Base-by-base conservation (phyloP, 495 filamentous ascomycete species). In the Hypoxylon cercidicola region DNA sequence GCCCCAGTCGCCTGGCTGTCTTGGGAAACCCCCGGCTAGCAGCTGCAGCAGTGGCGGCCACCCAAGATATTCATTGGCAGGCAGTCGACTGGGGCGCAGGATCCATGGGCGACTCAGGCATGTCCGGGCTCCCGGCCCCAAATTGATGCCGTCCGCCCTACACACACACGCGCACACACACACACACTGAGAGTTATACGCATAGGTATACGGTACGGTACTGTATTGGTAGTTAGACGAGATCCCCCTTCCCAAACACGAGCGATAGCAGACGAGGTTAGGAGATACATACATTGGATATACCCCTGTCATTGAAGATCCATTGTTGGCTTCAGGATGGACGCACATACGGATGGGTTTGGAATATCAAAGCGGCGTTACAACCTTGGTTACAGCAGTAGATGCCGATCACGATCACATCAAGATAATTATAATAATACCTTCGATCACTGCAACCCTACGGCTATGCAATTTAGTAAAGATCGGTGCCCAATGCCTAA, bases 1-100 rank as follows among this genome's bases (percentile, higher is more conserved):
- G 69, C 40, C 69, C 69, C 46, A 72, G 69, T 44, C 69, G 69
- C 18, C 62, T 72, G 44, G 69, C 69, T 34, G 69, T 72, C 13
- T 53, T 72, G 28, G 69, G 66, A 15, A 72, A 72, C 39, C 69
- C 69, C 51, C 65, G 66, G 20, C 55, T 68, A 12, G 66, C 65
- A 19, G 69, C 69, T 48, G 69, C 69, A 64, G 69, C 65, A 16
- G 62, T 51, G 34, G 69, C 69, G 25, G 66, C 66, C 45, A 55
- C 60, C 19, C 64, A 71, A 52, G 69, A 71, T 58, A 65, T 71
- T 28, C 60, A 68, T 54, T 68, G 64, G 60, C 64, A 71, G 57
- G 43, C 53, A 19, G 54, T 71, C 4, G 65, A 69, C 57, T 64
- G 62, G 60, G 69, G 66, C 55, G 47, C 55, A 37, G 64, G 65